phyloP scores from a whole-genome alignment of 2,329 filamentous ascomycete genomes.

The Alternaria triticimaculans region DNA sequence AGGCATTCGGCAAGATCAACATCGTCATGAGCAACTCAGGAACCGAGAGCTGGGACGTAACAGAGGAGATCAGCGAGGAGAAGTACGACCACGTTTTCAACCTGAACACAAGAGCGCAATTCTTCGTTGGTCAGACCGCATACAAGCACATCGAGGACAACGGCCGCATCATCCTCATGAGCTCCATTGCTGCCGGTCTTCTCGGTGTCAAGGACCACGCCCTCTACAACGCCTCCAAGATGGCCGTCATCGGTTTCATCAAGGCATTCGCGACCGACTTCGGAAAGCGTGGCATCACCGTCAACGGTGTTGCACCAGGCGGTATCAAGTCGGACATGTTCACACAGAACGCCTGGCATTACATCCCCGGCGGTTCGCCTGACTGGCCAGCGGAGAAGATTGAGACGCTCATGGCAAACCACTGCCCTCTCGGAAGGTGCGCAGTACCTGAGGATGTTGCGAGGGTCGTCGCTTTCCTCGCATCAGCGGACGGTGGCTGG shows the following conservation, averaged over 20 bases:
- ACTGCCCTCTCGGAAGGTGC: constrained; percentile 58
- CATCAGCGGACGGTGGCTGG: constrained; percentile 50
- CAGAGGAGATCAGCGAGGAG: constrained; percentile 72
- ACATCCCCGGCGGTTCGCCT: constrained; percentile 58
- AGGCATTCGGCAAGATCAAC: constrained; percentile 52
- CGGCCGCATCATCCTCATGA: constrained; percentile 77
- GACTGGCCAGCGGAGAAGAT: constrained; percentile 59
- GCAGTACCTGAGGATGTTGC: constrained; percentile 56
- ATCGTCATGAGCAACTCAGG: constrained; percentile 63
- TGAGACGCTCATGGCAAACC: constrained; percentile 57
- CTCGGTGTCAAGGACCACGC: constrained; percentile 74
- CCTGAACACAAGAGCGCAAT: constrained; percentile 73
- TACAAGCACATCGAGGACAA: constrained; percentile 73
- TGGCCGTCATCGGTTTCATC: constrained; percentile 75
- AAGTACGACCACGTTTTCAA: constrained; percentile 75
- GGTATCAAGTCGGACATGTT: constrained; percentile 82
- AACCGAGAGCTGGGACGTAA: constrained; percentile 71
- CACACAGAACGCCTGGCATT: constrained; percentile 66
- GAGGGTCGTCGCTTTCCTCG: constrained; percentile 51
- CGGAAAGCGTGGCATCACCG: constrained; percentile 70
- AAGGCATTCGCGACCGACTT: constrained; percentile 76
- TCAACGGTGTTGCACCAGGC: constrained; percentile 75
- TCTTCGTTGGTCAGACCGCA: constrained; percentile 78
- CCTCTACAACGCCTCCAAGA: constrained; percentile 75
- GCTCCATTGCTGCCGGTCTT: constrained; percentile 71